Percentiles rank a stretch among this genome's conserved stretches.
phyloP scores from a whole-genome alignment of 768 basidiomycete genomes.

The Roridomyces roridus region DNA sequence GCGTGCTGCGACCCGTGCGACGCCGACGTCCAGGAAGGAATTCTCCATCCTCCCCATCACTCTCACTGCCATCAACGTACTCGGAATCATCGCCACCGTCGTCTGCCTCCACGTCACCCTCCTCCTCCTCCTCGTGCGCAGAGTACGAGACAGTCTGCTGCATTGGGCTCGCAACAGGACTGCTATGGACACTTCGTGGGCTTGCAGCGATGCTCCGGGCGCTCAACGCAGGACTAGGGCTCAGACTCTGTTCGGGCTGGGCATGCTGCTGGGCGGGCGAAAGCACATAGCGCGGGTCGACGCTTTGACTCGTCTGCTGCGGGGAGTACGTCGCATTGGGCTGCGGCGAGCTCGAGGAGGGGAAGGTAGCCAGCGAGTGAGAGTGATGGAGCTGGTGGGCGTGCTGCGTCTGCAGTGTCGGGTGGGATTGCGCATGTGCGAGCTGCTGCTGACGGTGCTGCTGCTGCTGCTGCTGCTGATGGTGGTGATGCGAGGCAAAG shows the following conservation, averaged over 20 bases:
- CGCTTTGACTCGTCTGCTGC: not conserved
- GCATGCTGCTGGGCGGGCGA: not conserved
- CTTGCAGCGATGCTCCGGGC: no score
- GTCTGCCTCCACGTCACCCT: slow-evolving; percentile 28
- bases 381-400: not conserved
- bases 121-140: slow-evolving; percentile 5
- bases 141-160: not conserved
- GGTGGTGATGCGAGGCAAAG: not conserved
- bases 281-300: slow-evolving; percentile 19
- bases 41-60: slow-evolving; percentile 28
- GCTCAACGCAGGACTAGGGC: not conserved
- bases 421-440: not conserved
- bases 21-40: slow-evolving; percentile 4
- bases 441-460: not conserved
- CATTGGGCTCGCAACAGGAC: no score
- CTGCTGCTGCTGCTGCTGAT: not conserved
- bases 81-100: slow-evolving; percentile 25
- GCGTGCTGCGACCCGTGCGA: not conserved
- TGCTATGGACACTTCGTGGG: no score
- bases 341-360: not conserved
- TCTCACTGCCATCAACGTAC: slow-evolving; percentile 23
- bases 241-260: not conserved
- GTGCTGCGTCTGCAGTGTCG: not conserved
- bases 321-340: not conserved
- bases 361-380: no score